Conservation (phyloP, 31 red algal species). For the Endocladia muricata region DNA sequence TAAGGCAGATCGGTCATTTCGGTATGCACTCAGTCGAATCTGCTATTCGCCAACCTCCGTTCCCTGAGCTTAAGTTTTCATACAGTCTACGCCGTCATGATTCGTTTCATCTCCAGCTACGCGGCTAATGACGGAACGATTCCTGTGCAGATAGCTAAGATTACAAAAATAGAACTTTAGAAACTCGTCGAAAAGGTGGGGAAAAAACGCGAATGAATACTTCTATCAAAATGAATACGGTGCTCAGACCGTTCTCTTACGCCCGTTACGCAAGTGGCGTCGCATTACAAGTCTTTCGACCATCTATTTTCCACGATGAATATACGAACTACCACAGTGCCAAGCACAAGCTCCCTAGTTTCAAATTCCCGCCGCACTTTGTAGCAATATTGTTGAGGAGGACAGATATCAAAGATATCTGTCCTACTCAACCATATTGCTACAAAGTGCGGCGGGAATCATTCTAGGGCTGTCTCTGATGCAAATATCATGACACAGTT, state of each 20-base stretch:
- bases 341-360: slow-evolving; percentile 6
- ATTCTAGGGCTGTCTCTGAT: neutral
- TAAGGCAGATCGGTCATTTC: too few species aligned
- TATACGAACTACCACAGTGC: neutral
- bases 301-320: neutral
- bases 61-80: too few species aligned
- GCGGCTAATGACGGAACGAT: too few species aligned
- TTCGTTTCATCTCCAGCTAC: too few species aligned
- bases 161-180: neutral
- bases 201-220: neutral
- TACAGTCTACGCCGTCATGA: too few species aligned
- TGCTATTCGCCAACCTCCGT: too few species aligned
- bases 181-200: neutral
- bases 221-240: neutral
- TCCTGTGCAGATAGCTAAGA: too few species aligned
- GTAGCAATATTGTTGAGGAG: too few species aligned
- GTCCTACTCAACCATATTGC: neutral
- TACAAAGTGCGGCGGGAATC: neutral
- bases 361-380: too few species aligned
- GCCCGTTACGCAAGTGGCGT: neutral
- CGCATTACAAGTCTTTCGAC: neutral
- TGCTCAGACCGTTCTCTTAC: neutral
- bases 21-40: too few species aligned
- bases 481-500: neutral
- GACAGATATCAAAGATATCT: too few species aligned